Base-by-base conservation (phyloP, 192 early-diverging fungal species). In the Kickxella alabastrina region DNA sequence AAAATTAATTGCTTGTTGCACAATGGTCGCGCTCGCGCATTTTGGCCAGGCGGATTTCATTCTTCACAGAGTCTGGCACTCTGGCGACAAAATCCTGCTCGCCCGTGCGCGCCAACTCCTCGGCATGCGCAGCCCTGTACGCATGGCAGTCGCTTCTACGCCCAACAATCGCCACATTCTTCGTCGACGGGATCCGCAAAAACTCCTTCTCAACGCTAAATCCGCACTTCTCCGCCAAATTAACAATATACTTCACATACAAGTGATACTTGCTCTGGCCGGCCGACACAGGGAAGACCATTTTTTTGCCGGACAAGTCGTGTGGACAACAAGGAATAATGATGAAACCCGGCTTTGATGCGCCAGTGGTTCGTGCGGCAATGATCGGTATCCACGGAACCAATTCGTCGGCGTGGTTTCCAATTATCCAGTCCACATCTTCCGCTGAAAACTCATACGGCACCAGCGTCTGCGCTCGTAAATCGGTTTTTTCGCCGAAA, bases 391-490 rank as follows among this genome's bases (percentile, higher is more conserved):
- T 84, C 85, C 91, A 93, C 17, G 87, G 85, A 10, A 86, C 86
- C 24, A 93, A 72, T 59, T 93, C 91, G 60, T 93, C 91, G 3
- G 91, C 85, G 54, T 93, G 91, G 75, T 93, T 93, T 4, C 88
- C 91, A 47, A 93, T 86, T 17, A 93, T 65, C 89, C 90, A 93
- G 49, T 85, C 80, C 1, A 35, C 55, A 22, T 52, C 32, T n/a
- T n/a, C n/a, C 3, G 59, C 37, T 4, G 24, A 17, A 52, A 43
- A 66, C 22, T 37, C 23, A 24, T 54, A 62, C 8, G 74, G 74
- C 31, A 80, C 68, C 3, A 92, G 34, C 0, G 85, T 84, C 45
- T 80, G 58, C 23, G 79, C 86, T 62, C 70, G 52, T 45, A 77
- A 58, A 17, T 68, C 65, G 38, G 77, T 67, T 12, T 26, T 6